Evolutionary conservation across 495 filamentous ascomycete species (phyloP), one percentile per base, ranked within the genome.

Genomic region (Mytilinidion resinicola): DNA sequence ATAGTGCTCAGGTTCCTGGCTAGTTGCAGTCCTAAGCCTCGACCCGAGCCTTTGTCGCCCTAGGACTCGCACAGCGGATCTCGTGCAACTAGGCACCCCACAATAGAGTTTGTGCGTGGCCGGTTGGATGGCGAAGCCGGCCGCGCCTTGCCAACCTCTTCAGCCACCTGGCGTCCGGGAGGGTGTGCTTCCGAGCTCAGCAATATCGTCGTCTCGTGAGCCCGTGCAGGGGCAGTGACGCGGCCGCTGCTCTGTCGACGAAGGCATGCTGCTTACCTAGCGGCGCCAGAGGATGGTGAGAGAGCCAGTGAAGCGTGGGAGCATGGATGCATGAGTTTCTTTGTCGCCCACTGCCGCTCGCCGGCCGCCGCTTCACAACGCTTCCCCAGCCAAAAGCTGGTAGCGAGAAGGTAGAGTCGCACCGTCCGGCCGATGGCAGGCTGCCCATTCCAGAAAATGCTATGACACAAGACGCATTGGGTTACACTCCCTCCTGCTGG

Each of bases 21-120:
- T 53, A 59, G 62, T 34, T 43, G 37, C 50, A 37, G 53, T n/a
- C 37, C n/a, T 34, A n/a, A 17, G 48, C 38, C 53, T 19, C 46
- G 21, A 48, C 38, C 39, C 56, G 21, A 51, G 35, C 34, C 50
- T 48, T 15, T 53, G 19, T 47, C 25, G 51, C 55, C 30, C 49
- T 35, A 48, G 46, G 62, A 65, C 62, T 66, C 59, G 51, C 63
- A 66, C 63, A 62, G 47, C 59, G 35, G 56, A 62, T 62, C 56
- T 66, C 55, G 63, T 66, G 56, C 55, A 56, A 59, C 55, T 56
- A 20, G 52, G 34, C 25, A 57, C 56, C 55, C 63, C 55, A 62
- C 63, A 62, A 38, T 48, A 53, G 37, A 42, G 39, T 15, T n/a
- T 21, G 36, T 48, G 51, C 42, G 48, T 52, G 46, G 51, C 14